Evolutionary conservation across 768 basidiomycete genomes (phyloP).

Genomic region (Sutorius australiensis): DNA sequence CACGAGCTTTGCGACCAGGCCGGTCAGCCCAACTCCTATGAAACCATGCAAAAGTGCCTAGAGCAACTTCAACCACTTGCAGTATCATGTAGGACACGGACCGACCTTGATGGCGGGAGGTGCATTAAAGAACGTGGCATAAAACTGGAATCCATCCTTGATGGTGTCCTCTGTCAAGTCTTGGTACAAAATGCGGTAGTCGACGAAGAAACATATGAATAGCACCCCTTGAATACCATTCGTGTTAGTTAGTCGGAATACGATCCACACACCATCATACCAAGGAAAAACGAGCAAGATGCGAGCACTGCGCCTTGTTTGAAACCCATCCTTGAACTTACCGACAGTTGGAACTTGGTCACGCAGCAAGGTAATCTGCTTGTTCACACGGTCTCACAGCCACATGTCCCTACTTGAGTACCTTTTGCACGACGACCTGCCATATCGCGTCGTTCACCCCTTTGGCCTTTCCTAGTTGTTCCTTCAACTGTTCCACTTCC

Average conservation of each 20-base stretch:
- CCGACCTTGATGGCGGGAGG: slow-evolving; percentile 90
- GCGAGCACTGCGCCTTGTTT: slow-evolving; percentile 83
- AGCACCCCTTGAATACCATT: slow-evolving; percentile 52
- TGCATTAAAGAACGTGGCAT: slow-evolving; percentile 88
- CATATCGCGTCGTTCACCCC: slow-evolving; percentile 94
- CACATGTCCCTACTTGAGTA: slow-evolving; percentile 31
- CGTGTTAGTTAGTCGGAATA: neutral
- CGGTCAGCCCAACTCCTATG: slow-evolving; percentile 71
- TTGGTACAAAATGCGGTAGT: slow-evolving; percentile 79
- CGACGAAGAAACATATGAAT: slow-evolving; percentile 83
- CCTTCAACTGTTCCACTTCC: slow-evolving; percentile 62
- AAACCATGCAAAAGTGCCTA: slow-evolving; percentile 87
- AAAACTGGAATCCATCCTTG: slow-evolving; percentile 83
- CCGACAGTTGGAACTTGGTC: neutral
- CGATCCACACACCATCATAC: slow-evolving; percentile 40
- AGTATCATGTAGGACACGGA: neutral
- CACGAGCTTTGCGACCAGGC: slow-evolving; percentile 74
- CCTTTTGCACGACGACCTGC: slow-evolving; percentile 73
- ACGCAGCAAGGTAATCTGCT: neutral
- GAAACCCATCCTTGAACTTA: slow-evolving; percentile 73
- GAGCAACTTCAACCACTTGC: neutral
- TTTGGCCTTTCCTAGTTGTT: slow-evolving; percentile 78
- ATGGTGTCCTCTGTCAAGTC: slow-evolving; percentile 59
- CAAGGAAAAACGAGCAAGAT: slow-evolving; percentile 87
- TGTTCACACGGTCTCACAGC: slow-evolving; percentile 25